Base-by-base conservation (phyloP, 495 filamentous ascomycete genomes). In the Penicillium riverlandense region DNA sequence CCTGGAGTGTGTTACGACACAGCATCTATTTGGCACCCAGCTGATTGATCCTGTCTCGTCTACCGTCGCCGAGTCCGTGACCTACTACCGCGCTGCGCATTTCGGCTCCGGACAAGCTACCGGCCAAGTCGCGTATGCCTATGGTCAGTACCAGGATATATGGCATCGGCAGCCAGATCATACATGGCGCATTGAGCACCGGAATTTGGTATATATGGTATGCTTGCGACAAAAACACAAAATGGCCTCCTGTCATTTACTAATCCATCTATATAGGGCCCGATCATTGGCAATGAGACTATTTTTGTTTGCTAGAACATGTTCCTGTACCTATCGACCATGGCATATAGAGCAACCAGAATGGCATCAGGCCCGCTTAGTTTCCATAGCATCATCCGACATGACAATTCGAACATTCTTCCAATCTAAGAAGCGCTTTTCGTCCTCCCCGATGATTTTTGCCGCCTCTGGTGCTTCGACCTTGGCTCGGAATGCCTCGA, bases 201-300 rank as follows among this genome's bases (percentile, higher is more conserved):
- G 55, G 9, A 59, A 56, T 31, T 30, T 67, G 44, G 63, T 63
- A 22, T 67, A 66, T 40, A 67, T 63, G 62, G 63, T 65, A 48
- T 22, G 22, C 22, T 22, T 6, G 4, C 22, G 4, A 22, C 6
- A 6, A 22, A 22, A 22, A 22, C 22, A 22, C 4, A 22, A 22
- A 22, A 22, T 22, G 4, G 22, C 22, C 22, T 22, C 2, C 4
- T 22, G 4, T 22, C 22, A 22, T 22, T 22, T 22, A 22, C 22
- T 22, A 4, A 22, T 4, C 22, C 4, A 22, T 22, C 22, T 2
- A 22, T 22, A 2, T 6, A 22, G 22, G 22, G 22, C 22, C 22
- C 22, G 22, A 6, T 22, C 22, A 22, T 22, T 22, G 22, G 22
- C 22, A 22, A 22, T 22, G 22, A 22, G 22, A 22, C 22, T 22